phyloP scores from a whole-genome alignment of 225 moss, liverwort and hornwort genomes.

The Anthoceros angustus region DNA sequence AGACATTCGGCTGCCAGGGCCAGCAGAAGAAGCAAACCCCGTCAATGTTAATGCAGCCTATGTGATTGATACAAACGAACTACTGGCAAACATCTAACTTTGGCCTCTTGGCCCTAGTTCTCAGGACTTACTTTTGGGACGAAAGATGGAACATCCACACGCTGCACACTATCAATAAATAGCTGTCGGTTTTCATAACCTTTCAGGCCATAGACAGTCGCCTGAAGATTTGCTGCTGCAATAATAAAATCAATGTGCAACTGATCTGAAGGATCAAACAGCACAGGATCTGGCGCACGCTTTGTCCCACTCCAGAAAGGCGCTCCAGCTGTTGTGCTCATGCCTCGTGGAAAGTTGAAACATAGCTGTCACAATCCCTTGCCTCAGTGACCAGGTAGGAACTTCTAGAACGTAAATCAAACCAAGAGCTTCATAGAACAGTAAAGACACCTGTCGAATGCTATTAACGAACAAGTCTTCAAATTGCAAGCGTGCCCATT shows the following conservation, averaged over 20 bases:
- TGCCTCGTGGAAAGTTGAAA: slow-evolving; percentile 91
- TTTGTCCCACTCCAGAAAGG: slow-evolving; percentile 99
- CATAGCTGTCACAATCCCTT: slow-evolving; percentile 45
- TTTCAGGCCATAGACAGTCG: slow-evolving; percentile 90
- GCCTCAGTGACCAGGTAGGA: slow-evolving; percentile 4
- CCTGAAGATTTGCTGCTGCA: slow-evolving; percentile 91
- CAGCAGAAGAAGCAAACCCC: neutral
- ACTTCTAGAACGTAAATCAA: neutral
- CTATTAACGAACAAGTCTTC: slow-evolving; percentile 80
- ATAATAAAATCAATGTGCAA: slow-evolving; percentile 89
- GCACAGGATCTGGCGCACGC: slow-evolving; percentile 62
- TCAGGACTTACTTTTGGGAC: slow-evolving; percentile 48
- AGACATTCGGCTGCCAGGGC: too few relatives aligned
- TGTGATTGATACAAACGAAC: too few relatives aligned
- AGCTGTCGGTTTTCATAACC: slow-evolving; percentile 66
- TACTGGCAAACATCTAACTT: too few relatives aligned
- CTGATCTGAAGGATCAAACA: slow-evolving; percentile 48
- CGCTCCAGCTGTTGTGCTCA: slow-evolving; percentile 85
- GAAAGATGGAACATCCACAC: slow-evolving; percentile 62
- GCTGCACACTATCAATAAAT: slow-evolving; percentile 67
- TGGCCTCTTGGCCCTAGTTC: neutral
- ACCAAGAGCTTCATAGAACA: neutral
- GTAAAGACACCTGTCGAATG: slow-evolving; percentile 60
- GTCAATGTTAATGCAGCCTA: neutral
- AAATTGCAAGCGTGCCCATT: slow-evolving; percentile 97